Base-by-base conservation (phyloP, 108 stramenopile genomes). In the Pseudonitzschia multiseries region DNA sequence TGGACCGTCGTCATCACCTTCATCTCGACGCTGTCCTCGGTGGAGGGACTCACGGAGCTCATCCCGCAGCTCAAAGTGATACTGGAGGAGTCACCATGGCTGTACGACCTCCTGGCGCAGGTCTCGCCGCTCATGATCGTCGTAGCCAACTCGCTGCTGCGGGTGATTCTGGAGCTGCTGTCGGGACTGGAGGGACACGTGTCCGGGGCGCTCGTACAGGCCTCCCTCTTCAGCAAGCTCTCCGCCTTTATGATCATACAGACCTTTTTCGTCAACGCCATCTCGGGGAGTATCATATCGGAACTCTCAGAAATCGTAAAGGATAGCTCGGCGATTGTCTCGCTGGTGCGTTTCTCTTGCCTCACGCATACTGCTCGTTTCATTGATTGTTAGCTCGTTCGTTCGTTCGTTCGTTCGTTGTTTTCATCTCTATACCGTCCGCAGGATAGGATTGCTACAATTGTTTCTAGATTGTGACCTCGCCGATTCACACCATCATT, bases 251-350 rank as follows among this genome's bases (percentile, higher is more conserved):
- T 79, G 73, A 82, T 90, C 67, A 74, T 91, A 71, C 89, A 91
- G 74, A 86, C 82, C 1, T 91, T 91, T 80, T 88, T 91, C 68
- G 84, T 91, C 31, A 70, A 73, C 13, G 86, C 89, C 0, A 87
- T 88, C 54, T 80, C 85, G 21, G 84, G 85, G 32, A 77, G 79
- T 53, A 32, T 91, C n/a, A 62, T 79, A 9, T 20, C 69, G 1
- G 61, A 77, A n/a, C 50, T 91, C 13, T 44, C 74, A 26, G 57
- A 50, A 3, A 56, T 91, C 61, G 17, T 83, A 13, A 18, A 74
- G 9, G 65, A 61, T 65, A 81, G 54, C 44, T 43, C 27, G 53
- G 13, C 14, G 10, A 33, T 62, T n/a, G 5, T 62, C 4, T 17
- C 17, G n/a, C 31, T 62, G 61, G 61, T 62, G 29, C 36, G 61